Evolutionary conservation across 495 filamentous ascomycete genomes (phyloP), one percentile per base, ranked within the genome.

Genomic region (Penicillium pancosmium): DNA sequence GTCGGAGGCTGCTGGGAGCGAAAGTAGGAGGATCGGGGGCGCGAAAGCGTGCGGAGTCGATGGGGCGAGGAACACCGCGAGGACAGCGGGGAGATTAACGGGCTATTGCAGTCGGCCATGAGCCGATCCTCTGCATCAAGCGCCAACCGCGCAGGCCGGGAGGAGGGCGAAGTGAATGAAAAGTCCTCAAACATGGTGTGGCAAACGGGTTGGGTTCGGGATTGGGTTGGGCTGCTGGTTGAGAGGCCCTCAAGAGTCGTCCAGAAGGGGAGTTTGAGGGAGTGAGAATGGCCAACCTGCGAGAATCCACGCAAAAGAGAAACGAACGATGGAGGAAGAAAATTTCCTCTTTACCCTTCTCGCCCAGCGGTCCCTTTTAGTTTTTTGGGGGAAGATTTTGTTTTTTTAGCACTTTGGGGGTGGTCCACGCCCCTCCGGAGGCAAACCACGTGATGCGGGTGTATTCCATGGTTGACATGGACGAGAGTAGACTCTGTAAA

Each of bases 171-270:
- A 18, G 76, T 69, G 57, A 79, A 79, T 41, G 77, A 77, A 64
- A 79, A 79, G 63, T 79, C 69, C 61, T 79, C 75, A 65, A 79
- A 79, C 77, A 79, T 79, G 60, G 10, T 67, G 62, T 49, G 55
- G 55, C 52, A 55, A 55, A 52, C 9, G 46, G 41, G 9, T 16
- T 13, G 15, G 15, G 36, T 12, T 13, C 11, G 15, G 11, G 36
- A 38, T 38, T n/a, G 36, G 10, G 36, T 12, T 12, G 36, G 36
- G 36, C 2, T 44, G 41, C 41, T 16, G 41, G 6, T 44, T 38
- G 36, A n/a, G 12, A 38, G 8, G 12, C 36, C 10, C 36, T 38
- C 36, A n/a, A 38, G 36, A n/a, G 36, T 13, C 36, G 36, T 38
- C 36, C n/a, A 36, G 5, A 5, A 36, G 36, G 15, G 36, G 27